A percentile compares a stretch with the other conserved stretches of the same genome.
Conservation (phyloP, 495 filamentous ascomycete genomes). For the Cudoniella acicularis region DNA sequence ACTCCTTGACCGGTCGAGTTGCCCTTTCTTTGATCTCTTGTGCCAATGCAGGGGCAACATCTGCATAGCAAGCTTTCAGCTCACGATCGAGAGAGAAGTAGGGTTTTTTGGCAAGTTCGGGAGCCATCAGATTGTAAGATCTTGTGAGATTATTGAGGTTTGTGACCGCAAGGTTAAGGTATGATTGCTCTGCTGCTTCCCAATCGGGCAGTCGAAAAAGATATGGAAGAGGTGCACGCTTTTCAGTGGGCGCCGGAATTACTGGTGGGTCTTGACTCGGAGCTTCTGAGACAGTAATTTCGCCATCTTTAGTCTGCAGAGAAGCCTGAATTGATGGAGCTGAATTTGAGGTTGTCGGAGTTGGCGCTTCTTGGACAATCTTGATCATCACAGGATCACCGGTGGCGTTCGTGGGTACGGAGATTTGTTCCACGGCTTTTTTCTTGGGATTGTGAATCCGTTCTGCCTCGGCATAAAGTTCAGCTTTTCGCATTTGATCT, state of each 20-base stretch:
- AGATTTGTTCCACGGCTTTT: slow-evolving; percentile 41
- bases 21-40: slow-evolving; percentile 69
- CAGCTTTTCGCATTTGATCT: slow-evolving; percentile 68
- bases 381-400: slow-evolving; percentile 45
- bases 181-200: slow-evolving; percentile 68
- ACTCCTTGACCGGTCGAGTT: slow-evolving; percentile 40
- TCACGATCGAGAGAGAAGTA: slow-evolving; percentile 86
- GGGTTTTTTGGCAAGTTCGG: slow-evolving; percentile 86
- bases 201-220: slow-evolving; percentile 66
- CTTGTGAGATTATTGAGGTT: slow-evolving; percentile 77
- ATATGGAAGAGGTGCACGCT: slow-evolving; percentile 24
- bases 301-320: slow-evolving; percentile 9
- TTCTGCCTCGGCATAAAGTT: slow-evolving; percentile 73
- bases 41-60: slow-evolving; percentile 74
- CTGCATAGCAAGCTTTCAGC: slow-evolving; percentile 73
- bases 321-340: slow-evolving; percentile 9
- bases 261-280: not conserved
- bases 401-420: slow-evolving; percentile 43
- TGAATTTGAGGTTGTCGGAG: slow-evolving; percentile 11
- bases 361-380: slow-evolving; percentile 32
- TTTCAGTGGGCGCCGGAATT: not conserved
- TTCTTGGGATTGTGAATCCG: slow-evolving; percentile 47
- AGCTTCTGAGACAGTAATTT: not conserved
- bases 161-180: slow-evolving; percentile 72
- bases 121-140: slow-evolving; percentile 93